Percentiles rank a stretch among this genome's conserved stretches.
Conservation (phyloP, 2,329 filamentous ascomycete species). For the Chlorencoelia australis region DNA sequence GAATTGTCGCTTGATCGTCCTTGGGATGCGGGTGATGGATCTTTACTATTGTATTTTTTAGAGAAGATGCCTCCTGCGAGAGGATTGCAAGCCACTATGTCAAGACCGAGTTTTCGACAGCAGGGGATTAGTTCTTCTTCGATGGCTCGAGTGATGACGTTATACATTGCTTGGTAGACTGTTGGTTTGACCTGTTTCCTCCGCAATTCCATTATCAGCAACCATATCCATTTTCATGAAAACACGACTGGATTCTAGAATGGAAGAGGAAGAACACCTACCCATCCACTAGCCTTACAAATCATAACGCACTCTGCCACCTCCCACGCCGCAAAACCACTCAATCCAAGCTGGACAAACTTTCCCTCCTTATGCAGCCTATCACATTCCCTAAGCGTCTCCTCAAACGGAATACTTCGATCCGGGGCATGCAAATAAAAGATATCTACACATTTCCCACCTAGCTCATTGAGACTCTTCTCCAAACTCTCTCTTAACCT, state of each 20-base stretch:
- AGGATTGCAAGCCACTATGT: slow-evolving; percentile 75
- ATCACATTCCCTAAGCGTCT: slow-evolving; percentile 69
- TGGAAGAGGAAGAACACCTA: too few species aligned
- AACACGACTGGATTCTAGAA: too few species aligned
- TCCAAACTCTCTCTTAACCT: slow-evolving; percentile 57
- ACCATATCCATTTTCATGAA: too few species aligned
- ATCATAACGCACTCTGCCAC: slow-evolving; percentile 76
- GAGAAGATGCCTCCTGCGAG: slow-evolving; percentile 72
- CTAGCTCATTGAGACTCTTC: slow-evolving; percentile 59
- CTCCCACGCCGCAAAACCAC: slow-evolving; percentile 80
- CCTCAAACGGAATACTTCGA: slow-evolving; percentile 61
- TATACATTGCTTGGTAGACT: slow-evolving; percentile 83
- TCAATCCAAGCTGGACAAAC: slow-evolving; percentile 70
- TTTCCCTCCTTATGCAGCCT: slow-evolving; percentile 75
- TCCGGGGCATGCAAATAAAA: slow-evolving; percentile 68
- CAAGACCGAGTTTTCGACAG: slow-evolving; percentile 65
- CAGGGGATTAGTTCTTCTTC: slow-evolving; percentile 66
- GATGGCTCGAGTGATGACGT: slow-evolving; percentile 65
- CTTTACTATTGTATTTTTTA: slow-evolving; percentile 49
- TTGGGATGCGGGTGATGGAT: slow-evolving; percentile 44
- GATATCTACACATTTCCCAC: slow-evolving; percentile 66
- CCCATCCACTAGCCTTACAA: slow-evolving; percentile 71
- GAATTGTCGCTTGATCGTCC: slow-evolving; percentile 58
- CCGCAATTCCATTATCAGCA: too few species aligned
- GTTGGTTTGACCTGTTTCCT: too few species aligned